Percentiles rank a stretch among this genome's conserved stretches.
Conservation (phyloP, 2,329 filamentous ascomycete species). For the Teratosphaeria destructans region DNA sequence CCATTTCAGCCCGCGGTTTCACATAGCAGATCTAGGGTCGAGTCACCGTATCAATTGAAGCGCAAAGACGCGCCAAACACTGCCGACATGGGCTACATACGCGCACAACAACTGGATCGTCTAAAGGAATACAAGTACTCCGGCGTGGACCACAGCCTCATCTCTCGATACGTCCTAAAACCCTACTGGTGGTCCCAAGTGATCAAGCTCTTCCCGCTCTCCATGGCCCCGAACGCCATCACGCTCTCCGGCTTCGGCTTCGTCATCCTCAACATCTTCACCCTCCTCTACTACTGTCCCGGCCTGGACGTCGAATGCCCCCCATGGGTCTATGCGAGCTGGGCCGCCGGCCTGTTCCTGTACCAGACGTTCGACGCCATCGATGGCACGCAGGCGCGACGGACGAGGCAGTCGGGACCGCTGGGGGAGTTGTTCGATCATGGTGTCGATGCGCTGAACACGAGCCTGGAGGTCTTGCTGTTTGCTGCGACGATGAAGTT, state of each 20-base stretch:
- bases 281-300: slow-evolving; percentile 93
- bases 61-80: background rate
- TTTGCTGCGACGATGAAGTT: slow-evolving; percentile 90
- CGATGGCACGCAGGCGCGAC: slow-evolving; percentile 85
- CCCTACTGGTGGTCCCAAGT: slow-evolving; percentile 94
- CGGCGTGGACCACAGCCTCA: slow-evolving; percentile 74
- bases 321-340: slow-evolving; percentile 86
- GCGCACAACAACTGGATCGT: slow-evolving; percentile 77
- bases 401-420: slow-evolving; percentile 85
- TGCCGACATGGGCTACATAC: slow-evolving; percentile 76
- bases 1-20: background rate
- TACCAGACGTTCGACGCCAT: slow-evolving; percentile 99
- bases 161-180: slow-evolving; percentile 89
- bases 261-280: slow-evolving; percentile 78
- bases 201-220: slow-evolving; percentile 89
- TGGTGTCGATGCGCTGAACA: slow-evolving; percentile 93
- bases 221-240: slow-evolving; percentile 71
- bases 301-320: slow-evolving; percentile 88
- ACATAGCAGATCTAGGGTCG: background rate
- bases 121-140: slow-evolving; percentile 90
- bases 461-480: slow-evolving; percentile 80
- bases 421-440: slow-evolving; percentile 96
- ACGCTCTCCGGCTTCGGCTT: slow-evolving; percentile 92
- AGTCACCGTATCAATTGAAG: background rate
- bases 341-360: slow-evolving; percentile 79